phyloP scores from a whole-genome alignment of 192 early-diverging fungal species.

The Entomortierella parvispora region DNA sequence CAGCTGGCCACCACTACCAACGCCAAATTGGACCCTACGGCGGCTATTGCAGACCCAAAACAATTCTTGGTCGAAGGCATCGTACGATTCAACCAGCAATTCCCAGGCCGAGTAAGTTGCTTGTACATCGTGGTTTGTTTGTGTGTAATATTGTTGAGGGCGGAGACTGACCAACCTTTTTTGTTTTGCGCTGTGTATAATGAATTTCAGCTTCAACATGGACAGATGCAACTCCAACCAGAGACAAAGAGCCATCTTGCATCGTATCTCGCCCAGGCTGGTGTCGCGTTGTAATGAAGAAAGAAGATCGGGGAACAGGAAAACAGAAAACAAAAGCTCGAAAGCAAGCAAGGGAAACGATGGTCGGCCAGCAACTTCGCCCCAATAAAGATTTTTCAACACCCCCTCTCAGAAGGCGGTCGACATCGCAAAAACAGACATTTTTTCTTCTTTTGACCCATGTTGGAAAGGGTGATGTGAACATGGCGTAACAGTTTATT shows the following conservation, averaged over 20 bases:
- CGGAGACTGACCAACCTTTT: background rate
- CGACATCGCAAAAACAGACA: too few relatives aligned
- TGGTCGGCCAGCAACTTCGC: too few relatives aligned
- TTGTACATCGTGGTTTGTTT: slow-evolving; percentile 2
- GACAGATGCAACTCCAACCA: slow-evolving; percentile 39
- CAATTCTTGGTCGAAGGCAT: slow-evolving; percentile 62
- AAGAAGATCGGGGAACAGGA: background rate
- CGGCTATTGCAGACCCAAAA: slow-evolving; percentile 59
- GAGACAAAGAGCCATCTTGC: slow-evolving; percentile 34
- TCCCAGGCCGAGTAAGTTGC: slow-evolving; percentile 47
- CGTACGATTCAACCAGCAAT: slow-evolving; percentile 54
- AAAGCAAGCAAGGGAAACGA: too few relatives aligned
- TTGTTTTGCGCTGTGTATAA: background rate
- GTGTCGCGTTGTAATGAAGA: slow-evolving; percentile 23
- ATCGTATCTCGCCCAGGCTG: slow-evolving; percentile 22
- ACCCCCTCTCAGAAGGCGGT: too few relatives aligned
- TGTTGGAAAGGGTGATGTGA: too few relatives aligned
- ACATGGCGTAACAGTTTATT: too few relatives aligned
- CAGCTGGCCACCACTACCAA: slow-evolving; percentile 76
- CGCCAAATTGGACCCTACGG: slow-evolving; percentile 71
- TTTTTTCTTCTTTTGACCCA: too few relatives aligned
- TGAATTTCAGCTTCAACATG: slow-evolving; percentile 34
- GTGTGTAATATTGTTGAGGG: background rate
- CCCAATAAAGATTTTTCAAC: too few relatives aligned
- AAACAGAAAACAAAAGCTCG: background rate